phyloP scores from a whole-genome alignment of 2,329 filamentous ascomycete species.

The Aspergillus udagawae region DNA sequence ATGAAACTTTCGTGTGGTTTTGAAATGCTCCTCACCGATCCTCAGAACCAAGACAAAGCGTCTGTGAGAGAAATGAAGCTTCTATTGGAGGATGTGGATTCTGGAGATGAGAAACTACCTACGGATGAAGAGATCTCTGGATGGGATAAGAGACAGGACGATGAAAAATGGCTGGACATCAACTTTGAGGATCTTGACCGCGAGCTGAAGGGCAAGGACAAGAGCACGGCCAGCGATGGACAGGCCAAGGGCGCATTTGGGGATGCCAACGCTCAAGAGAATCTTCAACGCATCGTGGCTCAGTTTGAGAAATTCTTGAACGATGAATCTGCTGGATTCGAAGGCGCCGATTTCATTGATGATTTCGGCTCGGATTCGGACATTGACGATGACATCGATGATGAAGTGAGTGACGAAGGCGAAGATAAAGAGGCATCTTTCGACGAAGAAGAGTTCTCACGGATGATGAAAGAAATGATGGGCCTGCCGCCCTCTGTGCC shows the following conservation, averaged over 20 bases:
- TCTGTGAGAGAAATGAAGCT: conserved; percentile 71
- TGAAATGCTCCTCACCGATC: conserved; percentile 74
- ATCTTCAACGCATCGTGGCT: conserved; percentile 85
- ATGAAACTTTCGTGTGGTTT: conserved; percentile 91
- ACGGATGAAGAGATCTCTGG: conserved; percentile 64
- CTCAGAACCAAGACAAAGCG: conserved; percentile 64
- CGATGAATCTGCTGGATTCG: conserved; percentile 73
- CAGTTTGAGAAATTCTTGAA: conserved; percentile 91
- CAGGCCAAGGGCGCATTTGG: conserved; percentile 37
- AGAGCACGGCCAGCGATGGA: conserved; percentile 19
- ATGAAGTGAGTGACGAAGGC: conserved; percentile 55
- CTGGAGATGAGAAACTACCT: conserved; percentile 68
- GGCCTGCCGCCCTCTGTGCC: conserved; percentile 52
- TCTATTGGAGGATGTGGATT: conserved; percentile 68
- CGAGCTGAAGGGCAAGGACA: conserved; percentile 63
- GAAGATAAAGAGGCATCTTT: conserved; percentile 76
- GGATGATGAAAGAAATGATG: conserved; percentile 92
- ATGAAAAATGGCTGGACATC: conserved; percentile 89
- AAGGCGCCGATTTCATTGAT: conserved; percentile 67
- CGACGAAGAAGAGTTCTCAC: conserved; percentile 77
- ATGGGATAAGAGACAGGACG: conserved; percentile 72
- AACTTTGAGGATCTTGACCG: conserved; percentile 83
- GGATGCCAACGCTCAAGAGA: conserved; percentile 42
- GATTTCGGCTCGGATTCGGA: conserved; percentile 67
- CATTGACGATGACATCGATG: conserved; percentile 49